Conservation (phyloP, 805 yeast genomes). For the Cyberlindnera nakhonratchasimensis region DNA sequence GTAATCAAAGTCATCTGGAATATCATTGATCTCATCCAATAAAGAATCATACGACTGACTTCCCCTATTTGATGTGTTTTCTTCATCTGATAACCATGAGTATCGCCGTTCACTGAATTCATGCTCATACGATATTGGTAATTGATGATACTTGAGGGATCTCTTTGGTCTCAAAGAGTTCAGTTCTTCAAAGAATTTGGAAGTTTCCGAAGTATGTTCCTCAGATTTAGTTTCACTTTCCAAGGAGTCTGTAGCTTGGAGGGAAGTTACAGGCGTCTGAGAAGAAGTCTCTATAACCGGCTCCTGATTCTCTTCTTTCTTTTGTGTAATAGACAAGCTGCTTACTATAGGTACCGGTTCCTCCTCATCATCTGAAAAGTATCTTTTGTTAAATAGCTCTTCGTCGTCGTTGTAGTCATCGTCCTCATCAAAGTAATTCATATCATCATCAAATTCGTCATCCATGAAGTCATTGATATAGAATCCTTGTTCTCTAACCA, state of each 20-base stretch:
- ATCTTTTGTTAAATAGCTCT: conserved; percentile 29
- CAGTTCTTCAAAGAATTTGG: conserved; percentile 2
- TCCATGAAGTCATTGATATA: conserved; percentile 38
- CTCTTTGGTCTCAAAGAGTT: conserved; percentile 12
- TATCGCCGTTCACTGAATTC: conserved; percentile 29
- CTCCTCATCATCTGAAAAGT: conserved; percentile 27
- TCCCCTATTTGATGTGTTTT: conserved; percentile 17
- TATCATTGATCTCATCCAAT: conserved; percentile 47
- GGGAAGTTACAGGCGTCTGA: too few relatives aligned
- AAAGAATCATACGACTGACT: conserved; percentile 36
- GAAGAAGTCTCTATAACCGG: too few relatives aligned
- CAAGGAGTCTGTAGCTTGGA: too few relatives aligned
- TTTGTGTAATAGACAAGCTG: neutral
- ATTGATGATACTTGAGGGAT: conserved; percentile 37
- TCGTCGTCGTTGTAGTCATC: conserved; percentile 34
- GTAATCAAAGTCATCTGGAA: conserved; percentile 41
- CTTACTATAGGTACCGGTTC: neutral
- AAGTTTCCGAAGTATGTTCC: neutral
- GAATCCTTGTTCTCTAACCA: conserved; percentile 30
- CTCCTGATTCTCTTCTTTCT: neutral
- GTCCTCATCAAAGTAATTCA: conserved; percentile 37
- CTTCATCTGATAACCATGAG: conserved; percentile 30
- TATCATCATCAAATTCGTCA: conserved; percentile 41
- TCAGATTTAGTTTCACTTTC: too few relatives aligned
- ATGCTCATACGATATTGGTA: conserved; percentile 34